These are phyloP conservation scores for Gnetum montanum DNA, from an alignment of 75 land plant genomes.

Conservation along the genomic window DNA sequence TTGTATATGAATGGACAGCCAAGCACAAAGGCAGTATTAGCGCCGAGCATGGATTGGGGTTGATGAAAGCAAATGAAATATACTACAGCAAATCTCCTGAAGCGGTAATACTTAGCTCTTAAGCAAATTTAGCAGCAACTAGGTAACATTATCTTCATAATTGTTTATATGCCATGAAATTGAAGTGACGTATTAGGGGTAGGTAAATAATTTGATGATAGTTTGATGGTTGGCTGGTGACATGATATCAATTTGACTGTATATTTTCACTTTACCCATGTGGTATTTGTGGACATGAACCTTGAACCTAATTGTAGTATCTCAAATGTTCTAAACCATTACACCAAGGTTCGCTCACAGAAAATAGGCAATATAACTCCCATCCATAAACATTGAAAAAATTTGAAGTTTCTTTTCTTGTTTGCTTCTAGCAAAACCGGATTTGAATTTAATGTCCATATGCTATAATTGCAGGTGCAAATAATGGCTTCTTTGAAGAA, in stretches of 20 bases:
- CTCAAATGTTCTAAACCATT: no score
- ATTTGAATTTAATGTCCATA: no score
- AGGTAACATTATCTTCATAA: no score
- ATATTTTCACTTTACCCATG: no score
- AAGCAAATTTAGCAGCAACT: background rate
- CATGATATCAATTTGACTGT: background rate
- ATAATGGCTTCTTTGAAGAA: constrained; percentile 72
- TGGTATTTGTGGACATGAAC: no score
- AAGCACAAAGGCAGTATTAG: constrained; percentile 83
- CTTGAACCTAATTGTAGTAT: no score
- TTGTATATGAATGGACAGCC: constrained; percentile 94
- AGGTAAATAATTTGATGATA: background rate
- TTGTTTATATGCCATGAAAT: background rate
- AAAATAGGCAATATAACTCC: no score
- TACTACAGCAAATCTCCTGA: constrained; percentile 84
- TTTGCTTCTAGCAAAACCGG: no score
- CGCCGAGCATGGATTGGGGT: constrained; percentile 96
- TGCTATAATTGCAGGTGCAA: constrained; percentile 67
- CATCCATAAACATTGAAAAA: no score
- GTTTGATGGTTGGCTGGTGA: background rate
- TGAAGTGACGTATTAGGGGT: no score
- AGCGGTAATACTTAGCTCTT: constrained; percentile 56
- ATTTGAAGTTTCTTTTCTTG: no score
- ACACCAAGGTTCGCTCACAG: no score
- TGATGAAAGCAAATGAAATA: constrained; percentile 94